A percentile compares a stretch with the other conserved stretches of the same genome.
These are phyloP conservation scores for Daedaleopsis nitida DNA, from an alignment of 768 basidiomycete species.

Conservation along the genomic window DNA sequence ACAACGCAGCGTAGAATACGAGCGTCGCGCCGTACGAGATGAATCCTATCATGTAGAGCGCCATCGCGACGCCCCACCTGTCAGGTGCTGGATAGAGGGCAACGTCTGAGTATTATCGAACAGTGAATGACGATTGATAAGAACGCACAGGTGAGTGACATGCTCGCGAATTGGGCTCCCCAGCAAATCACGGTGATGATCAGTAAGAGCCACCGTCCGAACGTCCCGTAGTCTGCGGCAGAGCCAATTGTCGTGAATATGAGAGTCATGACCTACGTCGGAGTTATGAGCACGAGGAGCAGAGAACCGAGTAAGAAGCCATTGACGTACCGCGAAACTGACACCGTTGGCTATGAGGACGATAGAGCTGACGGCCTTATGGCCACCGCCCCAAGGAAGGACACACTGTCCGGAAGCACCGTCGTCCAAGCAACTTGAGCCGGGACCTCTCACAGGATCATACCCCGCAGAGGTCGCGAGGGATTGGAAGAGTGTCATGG, in stretches of 20 bases:
- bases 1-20: slow-evolving; percentile 77
- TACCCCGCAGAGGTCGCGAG: slow-evolving; percentile 73
- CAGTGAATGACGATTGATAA: background rate
- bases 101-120: background rate
- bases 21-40: slow-evolving; percentile 79
- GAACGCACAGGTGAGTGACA: slow-evolving; percentile 66
- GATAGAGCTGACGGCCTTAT: slow-evolving; percentile 73
- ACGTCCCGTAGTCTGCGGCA: slow-evolving; percentile 72
- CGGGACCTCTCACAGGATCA: slow-evolving; percentile 69
- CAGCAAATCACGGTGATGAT: slow-evolving; percentile 74
- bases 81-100: slow-evolving; percentile 43
- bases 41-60: slow-evolving; percentile 76
- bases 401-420: slow-evolving; percentile 74
- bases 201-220: slow-evolving; percentile 80
- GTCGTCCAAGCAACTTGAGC: slow-evolving; percentile 62
- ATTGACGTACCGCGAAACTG: slow-evolving; percentile 64
- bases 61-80: slow-evolving; percentile 79
- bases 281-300: background rate
- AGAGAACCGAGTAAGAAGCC: background rate
- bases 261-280: slow-evolving; percentile 65
- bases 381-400: slow-evolving; percentile 73
- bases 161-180: slow-evolving; percentile 77
- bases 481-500: slow-evolving; percentile 74
- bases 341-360: slow-evolving; percentile 78
- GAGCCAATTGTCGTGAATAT: slow-evolving; percentile 78